Base-by-base conservation (phyloP, 2,329 filamentous ascomycete species). In the Trichoderma afroharzianum region DNA sequence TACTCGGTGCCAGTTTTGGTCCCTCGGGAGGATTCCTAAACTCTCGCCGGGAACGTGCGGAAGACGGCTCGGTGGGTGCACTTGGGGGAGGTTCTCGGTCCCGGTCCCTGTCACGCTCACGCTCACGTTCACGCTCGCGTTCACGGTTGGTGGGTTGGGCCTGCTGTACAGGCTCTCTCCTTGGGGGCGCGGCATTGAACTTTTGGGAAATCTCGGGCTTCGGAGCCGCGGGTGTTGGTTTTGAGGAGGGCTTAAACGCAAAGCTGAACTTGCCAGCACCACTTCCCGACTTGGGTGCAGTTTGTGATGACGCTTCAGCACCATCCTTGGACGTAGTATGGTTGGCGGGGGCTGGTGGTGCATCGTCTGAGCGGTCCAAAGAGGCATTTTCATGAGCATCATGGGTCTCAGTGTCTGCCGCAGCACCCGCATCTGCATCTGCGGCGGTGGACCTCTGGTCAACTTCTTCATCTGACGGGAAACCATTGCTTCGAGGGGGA, bases 211-310 rank as follows among this genome's bases (percentile, higher is more conserved):
- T 91, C 74, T 91, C 89, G 3, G 87, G 88, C 74, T 91, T 90
- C 3, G 89, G 88, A 14, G 85, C 84, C 9, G 89, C 82, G 15
- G 88, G 82, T 2, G 85, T 81, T 8, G 86, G 83, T 75, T 91
- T 91, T 12, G 85, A 87, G 55, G 92, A 88, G 11, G 91, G 88
- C 79, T 98, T 98, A 81, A 98, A 94, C 1, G 94, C 94, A 80
- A 98, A 98, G 79, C 94, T 97, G 78, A 98, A 97, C 81, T 95
- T 96, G 68, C 84, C 82, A 2, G 82, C 80, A 18, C 80, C 80
- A 4, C 82, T 79, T n/a, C 87, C 84, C n/a, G 88, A 84, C 6
- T 88, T 86, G 2, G 87, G 84, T 2, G 86, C 82, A 50, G 88
- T 83, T 71, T 88, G 66, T 28, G 62, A 39, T 63, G 71, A 28